Evolutionary conservation across 805 yeast genomes (phyloP), one percentile per base, ranked within the genome.

Genomic region (Limtongia smithiae): DNA sequence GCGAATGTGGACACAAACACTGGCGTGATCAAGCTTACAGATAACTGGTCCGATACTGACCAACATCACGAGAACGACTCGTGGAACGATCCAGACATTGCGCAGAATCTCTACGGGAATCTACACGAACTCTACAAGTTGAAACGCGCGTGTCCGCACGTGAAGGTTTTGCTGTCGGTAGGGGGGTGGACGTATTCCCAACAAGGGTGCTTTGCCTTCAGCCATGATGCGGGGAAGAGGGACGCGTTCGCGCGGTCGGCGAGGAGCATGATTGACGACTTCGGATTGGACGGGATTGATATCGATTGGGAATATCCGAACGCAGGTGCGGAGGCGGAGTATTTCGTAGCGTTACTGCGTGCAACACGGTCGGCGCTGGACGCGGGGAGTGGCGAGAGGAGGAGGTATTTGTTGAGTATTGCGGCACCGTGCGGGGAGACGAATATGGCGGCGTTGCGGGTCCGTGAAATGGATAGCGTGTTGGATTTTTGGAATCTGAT

Each of bases 281-380:
- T 48, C n/a, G 51, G 84, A 0, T 81, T 93, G 61, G 97, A 93
- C 65, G 97, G 98, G 0, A 70, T 91, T 39, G 97, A 93, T 65
- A 69, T 91, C 25, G 98, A 91, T 68, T 91, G 96, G 96, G 98
- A 91, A 66, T 91, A 81, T 61, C 96, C 96, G 0, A 63, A 66
- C 6, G 71, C 65, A 36, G 60, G 62, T 3, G 61, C 63, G 0
- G 81, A 85, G 52, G 79, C 80, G 1, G 40, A 59, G 0, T 62
- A 65, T 33, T 73, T 79, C 53, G 69, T 76, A 1, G 60, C 62
- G 3, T 54, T 87, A 34, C 65, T 83, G 17, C 57, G 59, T 37
- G 51, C 47, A 14, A 57, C 81, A 22, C 71, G 80, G 36, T 37
- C 14, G 1, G 71, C 61, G 28, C 49, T 12, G 47, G 64, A 18